These are phyloP conservation scores for Suillus bovinus DNA, from an alignment of 768 basidiomycete species.

Conservation along the genomic window DNA sequence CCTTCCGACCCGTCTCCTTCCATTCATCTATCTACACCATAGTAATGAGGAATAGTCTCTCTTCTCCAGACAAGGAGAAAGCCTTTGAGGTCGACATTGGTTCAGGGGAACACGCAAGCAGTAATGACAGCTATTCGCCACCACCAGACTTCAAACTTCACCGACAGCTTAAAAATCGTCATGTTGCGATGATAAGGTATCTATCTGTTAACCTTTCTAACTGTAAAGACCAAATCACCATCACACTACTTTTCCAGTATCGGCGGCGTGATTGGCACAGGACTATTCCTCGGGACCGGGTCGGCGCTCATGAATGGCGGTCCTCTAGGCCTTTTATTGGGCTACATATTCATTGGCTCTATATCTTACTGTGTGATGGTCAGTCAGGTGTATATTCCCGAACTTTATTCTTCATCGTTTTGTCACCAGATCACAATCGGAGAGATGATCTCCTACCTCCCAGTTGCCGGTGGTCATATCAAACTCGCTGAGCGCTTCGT, in stretches of 20 bases:
- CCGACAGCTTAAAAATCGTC: constrained; percentile 35
- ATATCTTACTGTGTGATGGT: constrained; percentile 44
- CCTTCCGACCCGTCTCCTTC: too few species aligned
- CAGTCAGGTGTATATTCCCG: constrained; percentile 22
- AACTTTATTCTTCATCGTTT: not conserved
- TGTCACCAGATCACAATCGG: constrained; percentile 32
- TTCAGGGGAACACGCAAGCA: not conserved
- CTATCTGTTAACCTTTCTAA: not conserved
- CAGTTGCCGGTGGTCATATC: constrained; percentile 47
- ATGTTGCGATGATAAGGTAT: constrained; percentile 39
- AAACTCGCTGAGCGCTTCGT: constrained; percentile 49
- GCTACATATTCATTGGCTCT: constrained; percentile 38
- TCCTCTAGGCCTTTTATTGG: constrained; percentile 48
- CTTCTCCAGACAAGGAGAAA: not conserved
- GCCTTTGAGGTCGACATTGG: not conserved
- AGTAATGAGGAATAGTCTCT: not conserved
- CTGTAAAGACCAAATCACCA: not conserved
- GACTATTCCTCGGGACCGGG: constrained; percentile 37
- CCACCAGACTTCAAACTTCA: constrained; percentile 10
- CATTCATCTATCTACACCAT: not conserved
- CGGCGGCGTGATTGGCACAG: constrained; percentile 44
- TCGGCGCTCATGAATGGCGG: constrained; percentile 41
- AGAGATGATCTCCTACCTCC: constrained; percentile 48
- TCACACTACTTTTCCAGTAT: constrained; percentile 18
- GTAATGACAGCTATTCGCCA: not conserved